A percentile compares a stretch with the other conserved stretches of the same genome.
Conservation (phyloP, 148 eudicot species). For the Chenopodium suecicum region DNA sequence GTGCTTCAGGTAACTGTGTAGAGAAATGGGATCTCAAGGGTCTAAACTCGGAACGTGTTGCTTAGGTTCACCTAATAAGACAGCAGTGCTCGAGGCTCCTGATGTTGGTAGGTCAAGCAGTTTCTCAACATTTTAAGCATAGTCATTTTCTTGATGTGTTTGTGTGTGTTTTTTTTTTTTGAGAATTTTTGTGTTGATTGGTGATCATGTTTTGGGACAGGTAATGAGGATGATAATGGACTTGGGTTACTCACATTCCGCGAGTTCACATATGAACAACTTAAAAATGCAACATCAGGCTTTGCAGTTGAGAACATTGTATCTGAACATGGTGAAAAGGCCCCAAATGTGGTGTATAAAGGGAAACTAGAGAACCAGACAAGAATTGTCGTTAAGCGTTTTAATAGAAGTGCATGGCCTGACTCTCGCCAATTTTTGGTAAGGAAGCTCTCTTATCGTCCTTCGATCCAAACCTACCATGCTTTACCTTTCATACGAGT, state of each 20-base stretch:
- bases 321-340: slow-evolving; percentile 70
- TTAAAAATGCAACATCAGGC: slow-evolving; percentile 62
- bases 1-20: slow-evolving; percentile 13
- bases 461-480: not conserved
- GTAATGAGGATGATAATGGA: slow-evolving; percentile 36
- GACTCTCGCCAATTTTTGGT: slow-evolving; percentile 62
- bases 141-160: not conserved
- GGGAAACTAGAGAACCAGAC: slow-evolving; percentile 66
- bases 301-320: slow-evolving; percentile 69
- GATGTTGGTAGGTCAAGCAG: slow-evolving; percentile 38
- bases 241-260: slow-evolving; percentile 42
- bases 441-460: slow-evolving; percentile 11
- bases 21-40: slow-evolving; percentile 55
- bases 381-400: slow-evolving; percentile 67
- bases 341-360: slow-evolving; percentile 70
- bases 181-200: slow-evolving; percentile 6
- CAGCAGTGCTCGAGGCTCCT: slow-evolving; percentile 46
- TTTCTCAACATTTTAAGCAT: slow-evolving; percentile 1
- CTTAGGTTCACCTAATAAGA: slow-evolving; percentile 44
- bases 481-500: not conserved
- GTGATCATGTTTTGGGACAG: slow-evolving; percentile 28
- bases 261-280: slow-evolving; percentile 58
- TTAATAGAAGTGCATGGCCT: slow-evolving; percentile 66
- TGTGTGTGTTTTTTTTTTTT: not conserved
- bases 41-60: slow-evolving; percentile 63